These are phyloP conservation scores for Xylariaceae sp. DNA, from an alignment of 2,329 filamentous ascomycete genomes.

Conservation along the genomic window DNA sequence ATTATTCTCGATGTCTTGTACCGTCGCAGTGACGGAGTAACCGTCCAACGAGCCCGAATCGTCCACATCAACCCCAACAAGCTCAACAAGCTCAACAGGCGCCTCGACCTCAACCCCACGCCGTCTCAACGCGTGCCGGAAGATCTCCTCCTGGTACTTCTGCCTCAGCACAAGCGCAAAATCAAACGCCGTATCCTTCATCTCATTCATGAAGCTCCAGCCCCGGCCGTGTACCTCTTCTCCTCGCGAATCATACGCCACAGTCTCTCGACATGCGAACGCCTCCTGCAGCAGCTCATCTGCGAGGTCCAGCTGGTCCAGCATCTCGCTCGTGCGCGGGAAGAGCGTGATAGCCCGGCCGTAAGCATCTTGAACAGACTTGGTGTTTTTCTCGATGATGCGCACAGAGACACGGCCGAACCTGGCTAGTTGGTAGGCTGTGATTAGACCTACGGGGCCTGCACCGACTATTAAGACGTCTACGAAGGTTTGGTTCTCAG, in stretches of 20 bases:
- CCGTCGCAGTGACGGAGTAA: slow-evolving; percentile 16
- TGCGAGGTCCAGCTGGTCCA: slow-evolving; percentile 58
- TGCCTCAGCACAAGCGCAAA: slow-evolving; percentile 62
- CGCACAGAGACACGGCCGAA: slow-evolving; percentile 49
- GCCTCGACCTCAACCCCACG: slow-evolving; percentile 46
- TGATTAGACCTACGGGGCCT: slow-evolving; percentile 52
- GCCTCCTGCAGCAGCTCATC: slow-evolving; percentile 58
- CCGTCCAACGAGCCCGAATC: slow-evolving; percentile 14
- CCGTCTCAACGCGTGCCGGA: slow-evolving; percentile 47
- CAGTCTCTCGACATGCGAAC: slow-evolving; percentile 58
- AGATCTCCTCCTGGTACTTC: slow-evolving; percentile 61
- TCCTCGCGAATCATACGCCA: slow-evolving; percentile 54
- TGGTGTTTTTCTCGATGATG: slow-evolving; percentile 57
- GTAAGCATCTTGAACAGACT: slow-evolving; percentile 52
- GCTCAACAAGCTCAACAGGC: slow-evolving; percentile 46
- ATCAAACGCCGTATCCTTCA: slow-evolving; percentile 58
- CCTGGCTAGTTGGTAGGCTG: slow-evolving; percentile 53
- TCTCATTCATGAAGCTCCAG: slow-evolving; percentile 61
- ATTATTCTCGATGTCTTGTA: slow-evolving; percentile 5
- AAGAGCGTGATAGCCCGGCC: slow-evolving; percentile 62
- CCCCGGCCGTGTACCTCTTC: slow-evolving; percentile 52
- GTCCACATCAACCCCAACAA: slow-evolving; percentile 47
- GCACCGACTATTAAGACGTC: slow-evolving; percentile 51
- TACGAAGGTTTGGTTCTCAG: slow-evolving; percentile 19
- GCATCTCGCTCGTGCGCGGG: slow-evolving; percentile 57